phyloP scores from a whole-genome alignment of 2,329 filamentous ascomycete genomes.

The Aschersonia sp. region DNA sequence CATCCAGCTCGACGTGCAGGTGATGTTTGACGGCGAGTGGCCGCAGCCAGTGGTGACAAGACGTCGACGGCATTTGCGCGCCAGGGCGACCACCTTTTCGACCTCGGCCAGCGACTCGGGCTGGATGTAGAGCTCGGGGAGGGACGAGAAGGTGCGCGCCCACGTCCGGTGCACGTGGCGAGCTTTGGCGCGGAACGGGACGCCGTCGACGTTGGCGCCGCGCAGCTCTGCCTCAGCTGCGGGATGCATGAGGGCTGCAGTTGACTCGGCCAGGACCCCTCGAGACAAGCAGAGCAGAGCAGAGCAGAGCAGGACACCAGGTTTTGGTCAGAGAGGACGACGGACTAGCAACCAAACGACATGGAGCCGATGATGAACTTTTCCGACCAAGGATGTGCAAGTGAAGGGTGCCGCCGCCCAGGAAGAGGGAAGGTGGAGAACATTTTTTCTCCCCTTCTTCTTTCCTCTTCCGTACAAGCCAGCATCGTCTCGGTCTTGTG shows the following conservation, averaged over 20 bases:
- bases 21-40: conserved; percentile 85
- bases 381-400: no score
- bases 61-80: conserved; percentile 65
- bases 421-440: no score
- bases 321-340: no score
- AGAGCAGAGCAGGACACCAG: no score
- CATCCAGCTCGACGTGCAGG: conserved; percentile 88
- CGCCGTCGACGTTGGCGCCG: conserved; percentile 15
- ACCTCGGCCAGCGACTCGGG: conserved; percentile 69
- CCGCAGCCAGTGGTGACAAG: conserved; percentile 79
- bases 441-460: no score
- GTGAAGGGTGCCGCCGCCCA: no score
- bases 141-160: conserved; percentile 83
- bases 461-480: no score
- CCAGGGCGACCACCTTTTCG: conserved; percentile 68
- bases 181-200: conserved; percentile 64
- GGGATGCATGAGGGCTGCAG: conserved; percentile 20
- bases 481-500: no score
- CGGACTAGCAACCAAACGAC: no score
- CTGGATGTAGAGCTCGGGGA: conserved; percentile 82
- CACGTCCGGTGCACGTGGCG: conserved; percentile 78
- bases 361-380: no score
- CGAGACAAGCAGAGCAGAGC: no score
- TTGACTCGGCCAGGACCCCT: background rate
- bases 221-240: conserved; percentile 18